These are phyloP conservation scores for Microbotryum scabiosae DNA, from an alignment of 1,284 basidiomycete genomes.

Conservation along the genomic window DNA sequence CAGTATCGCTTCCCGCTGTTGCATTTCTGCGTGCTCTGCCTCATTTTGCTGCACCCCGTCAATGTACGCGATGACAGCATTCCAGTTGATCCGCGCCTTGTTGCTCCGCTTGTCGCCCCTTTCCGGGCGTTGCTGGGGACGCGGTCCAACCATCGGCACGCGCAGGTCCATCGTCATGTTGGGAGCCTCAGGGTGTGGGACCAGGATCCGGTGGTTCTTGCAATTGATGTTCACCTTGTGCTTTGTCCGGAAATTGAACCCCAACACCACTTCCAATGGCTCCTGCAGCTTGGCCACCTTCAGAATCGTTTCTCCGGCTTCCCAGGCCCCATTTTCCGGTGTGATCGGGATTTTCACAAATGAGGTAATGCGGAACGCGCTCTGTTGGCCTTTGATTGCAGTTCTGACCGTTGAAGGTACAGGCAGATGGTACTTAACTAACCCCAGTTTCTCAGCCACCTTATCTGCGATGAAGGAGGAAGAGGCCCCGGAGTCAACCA, in stretches of 20 bases:
- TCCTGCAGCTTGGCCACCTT: not conserved
- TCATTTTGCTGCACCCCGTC: conserved; percentile 4
- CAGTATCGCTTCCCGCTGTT: not conserved
- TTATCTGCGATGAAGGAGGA: conserved; percentile 4
- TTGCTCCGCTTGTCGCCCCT: too few species aligned
- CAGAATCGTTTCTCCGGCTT: not conserved
- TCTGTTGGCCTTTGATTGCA: conserved; percentile 1
- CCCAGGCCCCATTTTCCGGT: not conserved
- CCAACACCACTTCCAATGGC: conserved; percentile 8
- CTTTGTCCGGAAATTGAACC: not conserved
- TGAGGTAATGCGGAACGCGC: not conserved
- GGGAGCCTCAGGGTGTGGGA: not conserved
- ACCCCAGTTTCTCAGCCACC: conserved; percentile 1
- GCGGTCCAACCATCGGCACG: not conserved
- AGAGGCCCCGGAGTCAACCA: conserved; percentile 8
- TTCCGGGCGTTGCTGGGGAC: too few species aligned
- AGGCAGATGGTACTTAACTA: not conserved
- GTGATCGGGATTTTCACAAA: not conserved
- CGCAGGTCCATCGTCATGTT: not conserved
- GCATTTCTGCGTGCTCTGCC: too few species aligned
- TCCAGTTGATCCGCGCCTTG: too few species aligned
- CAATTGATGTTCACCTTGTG: not conserved
- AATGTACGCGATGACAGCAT: conserved; percentile 6
- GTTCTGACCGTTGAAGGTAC: not conserved
- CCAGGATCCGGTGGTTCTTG: not conserved